Conservation (phyloP, 2,329 filamentous ascomycete genomes). For the Diaporthe longicolla region DNA sequence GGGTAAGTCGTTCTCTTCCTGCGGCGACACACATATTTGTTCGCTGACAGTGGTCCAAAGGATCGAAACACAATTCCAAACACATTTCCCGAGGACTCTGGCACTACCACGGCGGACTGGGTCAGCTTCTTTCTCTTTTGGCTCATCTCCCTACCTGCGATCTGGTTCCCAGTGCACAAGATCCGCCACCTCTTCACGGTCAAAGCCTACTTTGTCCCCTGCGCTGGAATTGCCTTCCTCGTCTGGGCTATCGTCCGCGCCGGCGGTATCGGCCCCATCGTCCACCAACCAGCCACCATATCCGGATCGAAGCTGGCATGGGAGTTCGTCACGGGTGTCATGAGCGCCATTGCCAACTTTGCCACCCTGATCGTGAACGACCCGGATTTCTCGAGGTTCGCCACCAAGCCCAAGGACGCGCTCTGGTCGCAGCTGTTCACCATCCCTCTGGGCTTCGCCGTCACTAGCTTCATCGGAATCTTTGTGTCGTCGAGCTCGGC, state of each 20-base stretch:
- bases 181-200: slow-evolving; percentile 92
- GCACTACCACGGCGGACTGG: slow-evolving; percentile 82
- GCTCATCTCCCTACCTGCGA: slow-evolving; percentile 82
- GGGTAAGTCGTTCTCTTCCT: slow-evolving; percentile 57
- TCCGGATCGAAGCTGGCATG: slow-evolving; percentile 81
- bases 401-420: slow-evolving; percentile 80
- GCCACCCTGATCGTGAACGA: slow-evolving; percentile 87
- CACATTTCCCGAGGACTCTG: slow-evolving; percentile 73
- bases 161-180: slow-evolving; percentile 92
- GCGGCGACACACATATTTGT: background rate
- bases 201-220: slow-evolving; percentile 87
- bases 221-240: slow-evolving; percentile 87
- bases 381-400: slow-evolving; percentile 89
- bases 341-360: slow-evolving; percentile 92
- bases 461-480: slow-evolving; percentile 89
- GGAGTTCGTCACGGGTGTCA: slow-evolving; percentile 87
- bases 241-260: slow-evolving; percentile 89
- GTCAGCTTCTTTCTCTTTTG: slow-evolving; percentile 91
- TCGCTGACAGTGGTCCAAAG: slow-evolving; percentile 46
- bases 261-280: slow-evolving; percentile 85
- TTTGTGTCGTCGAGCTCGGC: slow-evolving; percentile 81
- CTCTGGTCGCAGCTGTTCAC: slow-evolving; percentile 85
- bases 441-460: slow-evolving; percentile 78
- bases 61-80: slow-evolving; percentile 74
- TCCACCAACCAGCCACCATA: slow-evolving; percentile 75